Base-by-base conservation (phyloP, 176 grass and related monocot genomes). In the Zizania latifolia region DNA sequence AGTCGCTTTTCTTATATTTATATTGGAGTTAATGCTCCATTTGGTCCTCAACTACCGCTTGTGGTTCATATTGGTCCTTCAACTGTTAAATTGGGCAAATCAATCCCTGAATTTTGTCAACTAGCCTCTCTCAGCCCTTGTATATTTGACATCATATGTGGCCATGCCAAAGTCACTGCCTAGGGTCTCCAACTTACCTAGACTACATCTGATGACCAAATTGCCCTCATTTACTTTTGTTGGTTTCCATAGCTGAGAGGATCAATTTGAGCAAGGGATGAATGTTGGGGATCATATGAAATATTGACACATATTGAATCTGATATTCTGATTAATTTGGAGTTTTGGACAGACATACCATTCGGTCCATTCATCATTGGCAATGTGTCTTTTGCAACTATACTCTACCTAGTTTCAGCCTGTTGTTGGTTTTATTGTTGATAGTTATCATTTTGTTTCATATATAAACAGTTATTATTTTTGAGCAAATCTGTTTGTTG, bases 1-100 rank as follows among this genome's bases (percentile, higher is more conserved):
- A 83, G 44, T 75, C 21, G 27, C 27, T 59, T 76, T 40, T 84
- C 23, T 63, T 41, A 35, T 66, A 53, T 67, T 74, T 69, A 3
- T 61, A 16, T 51, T 51, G 46, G 19, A 22, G 19, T 17, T 45
- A 51, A 9, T 19, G 9, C 7, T 53, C 22, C 8, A 22, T 53
- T 53, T 53, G 48, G 48, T 53, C n/a, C n/a, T 8, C 0, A 53
- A 22, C 22, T 21, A 22, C 48, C 3, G 48, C 22, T 17, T 22
- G 19, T 53, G 48, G 48, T 10, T 10, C 48, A 8, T 4, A 3
- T 21, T 53, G 48, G 8, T 53, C 48, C 48, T 53, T 53, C 48
- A 53, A 53, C 48, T 22, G 22, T 51, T 46, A 21, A 51, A 51
- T n/a, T 51, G 5, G 19, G n/a, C 48, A n/a, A 51, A 51, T 22